phyloP scores from a whole-genome alignment of 2,329 filamentous ascomycete species.

The Ophiostoma piceae region DNA sequence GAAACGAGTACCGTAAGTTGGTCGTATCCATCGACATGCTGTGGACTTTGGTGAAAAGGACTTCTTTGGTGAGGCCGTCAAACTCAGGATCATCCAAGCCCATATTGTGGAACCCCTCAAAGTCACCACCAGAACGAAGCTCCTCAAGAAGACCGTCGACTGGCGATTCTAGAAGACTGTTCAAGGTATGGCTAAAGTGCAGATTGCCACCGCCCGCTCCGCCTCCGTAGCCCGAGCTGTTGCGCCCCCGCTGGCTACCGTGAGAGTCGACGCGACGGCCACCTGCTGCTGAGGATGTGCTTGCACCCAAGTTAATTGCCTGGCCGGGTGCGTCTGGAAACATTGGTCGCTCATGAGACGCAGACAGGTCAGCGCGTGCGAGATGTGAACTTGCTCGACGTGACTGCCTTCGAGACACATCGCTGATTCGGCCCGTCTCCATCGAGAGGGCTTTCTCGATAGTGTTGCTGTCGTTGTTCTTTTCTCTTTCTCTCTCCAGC shows the following conservation, averaged over 20 bases:
- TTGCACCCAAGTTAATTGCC: conserved; percentile 29
- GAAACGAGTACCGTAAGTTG: conserved; percentile 56
- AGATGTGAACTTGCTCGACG: conserved; percentile 87
- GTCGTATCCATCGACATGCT: conserved; percentile 58
- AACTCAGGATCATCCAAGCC: conserved; percentile 66
- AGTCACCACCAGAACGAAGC: conserved; percentile 55
- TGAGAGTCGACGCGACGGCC: conserved; percentile 68
- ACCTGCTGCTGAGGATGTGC: conserved; percentile 22
- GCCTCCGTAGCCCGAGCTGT: conserved; percentile 43
- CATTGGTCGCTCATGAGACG: conserved; percentile 73
- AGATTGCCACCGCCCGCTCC: conserved; percentile 27
- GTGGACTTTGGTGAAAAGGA: conserved; percentile 66
- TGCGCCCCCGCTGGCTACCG: conserved; percentile 59
- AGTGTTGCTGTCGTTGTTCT: conserved; percentile 30
- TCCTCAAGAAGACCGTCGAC: conserved; percentile 67
- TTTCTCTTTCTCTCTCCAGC: conserved; percentile 34
- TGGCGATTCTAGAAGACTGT: conserved; percentile 62
- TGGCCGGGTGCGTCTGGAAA: conserved; percentile 62
- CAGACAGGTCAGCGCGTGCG: conserved; percentile 78
- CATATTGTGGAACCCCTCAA: conserved; percentile 67
- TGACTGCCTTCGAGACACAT: conserved; percentile 54
- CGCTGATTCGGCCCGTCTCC: conserved; percentile 59
- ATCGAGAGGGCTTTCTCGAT: conserved; percentile 63
- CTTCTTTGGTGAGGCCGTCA: conserved; percentile 65
- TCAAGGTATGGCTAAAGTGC: conserved; percentile 46